A percentile compares a stretch with the other conserved stretches of the same genome.
Evolutionary conservation across 1,139 yeast genomes (phyloP).

Genomic region (Suhomyces guaymorum): DNA sequence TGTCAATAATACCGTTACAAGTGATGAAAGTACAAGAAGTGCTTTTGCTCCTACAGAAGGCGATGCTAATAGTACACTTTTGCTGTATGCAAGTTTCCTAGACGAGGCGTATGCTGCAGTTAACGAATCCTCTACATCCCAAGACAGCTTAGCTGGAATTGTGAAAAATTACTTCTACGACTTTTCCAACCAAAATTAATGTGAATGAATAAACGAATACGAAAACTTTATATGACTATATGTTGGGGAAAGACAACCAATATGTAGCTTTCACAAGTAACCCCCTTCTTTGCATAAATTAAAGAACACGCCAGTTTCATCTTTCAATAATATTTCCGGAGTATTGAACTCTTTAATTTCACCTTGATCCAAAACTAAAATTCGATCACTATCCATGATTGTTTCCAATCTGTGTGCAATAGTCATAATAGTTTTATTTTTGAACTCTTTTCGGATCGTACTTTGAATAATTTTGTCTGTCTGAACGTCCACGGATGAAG

Average conservation of each 20-base stretch:
- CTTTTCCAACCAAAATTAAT: background rate
- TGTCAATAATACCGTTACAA: background rate
- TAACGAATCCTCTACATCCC: background rate
- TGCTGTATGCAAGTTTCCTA: slow-evolving; percentile 3
- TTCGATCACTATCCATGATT: slow-evolving; percentile 28
- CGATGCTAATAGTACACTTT: slow-evolving; percentile 1
- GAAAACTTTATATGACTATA: too few relatives aligned
- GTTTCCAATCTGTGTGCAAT: slow-evolving; percentile 31
- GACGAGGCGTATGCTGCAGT: background rate
- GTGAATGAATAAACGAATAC: too few relatives aligned
- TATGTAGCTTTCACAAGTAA: too few relatives aligned
- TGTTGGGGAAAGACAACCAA: too few relatives aligned
- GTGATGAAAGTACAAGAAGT: slow-evolving; percentile 2
- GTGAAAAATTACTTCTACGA: slow-evolving; percentile 1
- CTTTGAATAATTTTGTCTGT: slow-evolving; percentile 29
- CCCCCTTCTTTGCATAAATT: slow-evolving; percentile 26
- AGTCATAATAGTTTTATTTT: slow-evolving; percentile 27
- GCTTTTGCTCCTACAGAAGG: slow-evolving; percentile 1
- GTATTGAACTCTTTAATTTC: slow-evolving; percentile 25
- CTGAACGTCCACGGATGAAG: slow-evolving; percentile 30
- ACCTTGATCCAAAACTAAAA: slow-evolving; percentile 27
- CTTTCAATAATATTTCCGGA: slow-evolving; percentile 21
- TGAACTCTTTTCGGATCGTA: slow-evolving; percentile 25
- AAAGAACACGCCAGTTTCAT: slow-evolving; percentile 21
- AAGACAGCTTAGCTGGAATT: background rate